Base-by-base conservation (phyloP, 805 yeast species). In the Pichia insulana region DNA sequence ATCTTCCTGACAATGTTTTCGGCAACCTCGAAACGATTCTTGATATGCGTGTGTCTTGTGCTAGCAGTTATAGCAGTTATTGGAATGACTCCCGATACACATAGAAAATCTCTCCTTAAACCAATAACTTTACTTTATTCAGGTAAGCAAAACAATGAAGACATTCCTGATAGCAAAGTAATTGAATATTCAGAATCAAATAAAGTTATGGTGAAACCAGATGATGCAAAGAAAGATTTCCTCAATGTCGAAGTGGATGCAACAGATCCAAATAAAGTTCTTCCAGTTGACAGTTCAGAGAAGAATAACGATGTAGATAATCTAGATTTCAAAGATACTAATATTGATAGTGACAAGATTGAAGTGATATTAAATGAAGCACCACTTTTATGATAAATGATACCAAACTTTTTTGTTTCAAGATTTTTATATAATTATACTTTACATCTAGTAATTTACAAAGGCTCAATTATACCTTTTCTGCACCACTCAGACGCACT, bases 401-500 rank as follows among this genome's bases (percentile, higher is more conserved):
- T n/a, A n/a, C n/a, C n/a, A n/a, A n/a, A n/a, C n/a, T n/a, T n/a
- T n/a, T n/a, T n/a, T n/a, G n/a, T n/a, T n/a, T n/a, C n/a, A 28
- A 28, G 13, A 7, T 28, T 11, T 12, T 12, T 12, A 28, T 28
- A 36, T 15, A 36, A 22, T 15, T 16, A 18, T 16, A 16, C 25
- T 12, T 18, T n/a, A 31, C 18, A 25, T 32, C 16, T 39, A 33
- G 11, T 16, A 18, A 26, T 37, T 30, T 38, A 32, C 36, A 36
- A 27, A 36, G 22, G 33, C 13, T 15, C 22, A 28, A 11, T 49
- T 49, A 60, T 36, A 74, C 78, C 52, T 78, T 73, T 59, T 88
- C 96, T 22, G 95, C 84, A 37, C 97, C 97, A 57, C 94, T 83
- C 55, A 92, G 73, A 62, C 94, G 84, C 39, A 92, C 97, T 18